These are phyloP conservation scores for Plasmodium cynomolgi DNA, from an alignment of 169 alveolate species.

Conservation along the genomic window DNA sequence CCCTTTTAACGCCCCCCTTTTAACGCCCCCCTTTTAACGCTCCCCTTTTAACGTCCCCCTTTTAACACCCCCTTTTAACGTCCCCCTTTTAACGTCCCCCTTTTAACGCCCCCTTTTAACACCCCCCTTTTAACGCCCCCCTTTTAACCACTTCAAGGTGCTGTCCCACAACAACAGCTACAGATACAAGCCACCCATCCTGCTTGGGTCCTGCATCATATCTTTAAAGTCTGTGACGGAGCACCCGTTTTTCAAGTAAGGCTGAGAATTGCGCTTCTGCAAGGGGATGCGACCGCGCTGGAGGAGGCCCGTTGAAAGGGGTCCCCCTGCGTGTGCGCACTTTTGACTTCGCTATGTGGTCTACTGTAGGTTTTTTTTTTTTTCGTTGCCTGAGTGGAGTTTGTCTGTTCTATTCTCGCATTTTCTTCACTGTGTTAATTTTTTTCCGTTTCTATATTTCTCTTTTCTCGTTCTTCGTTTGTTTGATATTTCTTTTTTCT, in stretches of 20 bases:
- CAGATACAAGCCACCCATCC: conserved; percentile 70
- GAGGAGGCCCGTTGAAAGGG: not conserved
- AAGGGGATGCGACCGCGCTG: not conserved
- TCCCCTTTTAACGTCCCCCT: not conserved
- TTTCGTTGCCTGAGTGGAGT: not conserved
- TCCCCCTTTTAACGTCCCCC: no score
- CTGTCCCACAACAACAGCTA: conserved; percentile 44
- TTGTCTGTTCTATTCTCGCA: not conserved
- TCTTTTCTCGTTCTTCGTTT: no score
- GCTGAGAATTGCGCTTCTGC: not conserved
- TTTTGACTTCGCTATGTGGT: not conserved
- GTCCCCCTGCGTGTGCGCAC: not conserved
- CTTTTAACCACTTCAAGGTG: conserved; percentile 26
- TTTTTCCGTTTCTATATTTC: not conserved
- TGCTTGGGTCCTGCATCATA: conserved; percentile 73
- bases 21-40: not conserved
- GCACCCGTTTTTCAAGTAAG: conserved; percentile 69
- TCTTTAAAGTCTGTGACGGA: conserved; percentile 70
- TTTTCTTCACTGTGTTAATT: not conserved
- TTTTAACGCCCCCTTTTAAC: not conserved
- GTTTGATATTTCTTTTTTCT: no score
- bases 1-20: not conserved
- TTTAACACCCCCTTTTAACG: not conserved
- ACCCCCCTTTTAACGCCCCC: not conserved
- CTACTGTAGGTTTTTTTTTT: not conserved